Evolutionary conservation across 495 filamentous ascomycete genomes (phyloP), one percentile per base, ranked within the genome.

Genomic region (Penicillium psychrofluorescens): DNA sequence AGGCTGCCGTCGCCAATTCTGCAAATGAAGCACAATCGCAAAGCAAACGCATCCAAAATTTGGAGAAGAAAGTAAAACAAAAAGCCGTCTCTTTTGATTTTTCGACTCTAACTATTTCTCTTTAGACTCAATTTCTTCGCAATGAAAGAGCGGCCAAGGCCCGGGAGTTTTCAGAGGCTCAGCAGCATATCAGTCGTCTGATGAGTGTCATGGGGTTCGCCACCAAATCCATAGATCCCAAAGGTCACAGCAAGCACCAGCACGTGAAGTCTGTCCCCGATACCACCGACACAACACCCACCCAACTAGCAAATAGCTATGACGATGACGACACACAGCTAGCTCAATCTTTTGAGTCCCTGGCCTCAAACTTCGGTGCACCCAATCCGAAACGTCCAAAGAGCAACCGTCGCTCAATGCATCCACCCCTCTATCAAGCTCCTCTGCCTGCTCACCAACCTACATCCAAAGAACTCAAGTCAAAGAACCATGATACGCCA

Each of bases 151-250:
- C 68, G 22, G 57, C 64, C 13, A 71, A 69, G 45, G 64, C 70
- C n/a, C 62, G 63, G 10, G 71, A 77, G 40, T 71, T 77, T 33
- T 64, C 61, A 1, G 68, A 75, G 41, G 70, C 71, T 11, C 71
- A 75, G 44, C 66, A 75, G 35, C 69, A 75, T 14, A 72, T 72
- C 30, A 51, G 68, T 14, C 63, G 66, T 7, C 50, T 75, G 7
- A 73, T 75, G 65, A 56, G 50, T 12, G 64, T 77, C 2, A 74
- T 73, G 69, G 68, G 65, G 1, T 71, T 66, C 44, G 62, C 61
- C 7, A 40, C 55, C 14, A 51, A 59, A 4, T 36, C 54, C 27
- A 45, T 29, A n/a, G 52, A 54, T n/a, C 39, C 53, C 10, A 50
- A 47, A 33, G 29, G 45, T 16, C 41, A 51, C 13, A 53, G 36